Evolutionary conservation across 768 basidiomycete species (phyloP).

Genomic region (Stropharia rugosoannulata): DNA sequence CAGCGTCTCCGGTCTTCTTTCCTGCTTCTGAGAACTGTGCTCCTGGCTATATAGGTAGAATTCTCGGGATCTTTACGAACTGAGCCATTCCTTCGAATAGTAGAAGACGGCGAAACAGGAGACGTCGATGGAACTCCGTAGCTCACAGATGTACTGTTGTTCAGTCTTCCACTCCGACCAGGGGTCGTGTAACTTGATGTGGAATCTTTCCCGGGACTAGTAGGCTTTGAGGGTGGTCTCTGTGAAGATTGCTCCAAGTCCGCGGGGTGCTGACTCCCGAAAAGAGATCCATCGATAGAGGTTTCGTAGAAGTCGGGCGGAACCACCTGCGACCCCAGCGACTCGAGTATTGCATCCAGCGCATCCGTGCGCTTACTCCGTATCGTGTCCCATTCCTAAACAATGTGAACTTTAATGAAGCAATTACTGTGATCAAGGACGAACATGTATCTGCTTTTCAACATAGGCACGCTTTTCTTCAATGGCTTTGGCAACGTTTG

Average conservation of each 20-base stretch:
- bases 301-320: conserved; percentile 76
- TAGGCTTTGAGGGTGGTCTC: background rate
- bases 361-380: conserved; percentile 60
- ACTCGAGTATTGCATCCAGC: conserved; percentile 70
- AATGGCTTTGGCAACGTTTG: conserved; percentile 70
- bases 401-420: background rate
- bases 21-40: conserved; percentile 20
- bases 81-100: conserved; percentile 24
- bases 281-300: conserved; percentile 70
- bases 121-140: conserved; percentile 18
- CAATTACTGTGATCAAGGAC: conserved; percentile 14
- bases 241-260: conserved; percentile 33
- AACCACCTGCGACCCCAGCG: conserved; percentile 69
- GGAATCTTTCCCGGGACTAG: conserved; percentile 10
- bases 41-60: conserved; percentile 14
- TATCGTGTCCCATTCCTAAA: conserved; percentile 69
- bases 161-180: background rate
- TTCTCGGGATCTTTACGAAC: conserved; percentile 3
- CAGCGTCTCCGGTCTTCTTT: conserved; percentile 54
- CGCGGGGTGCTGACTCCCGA: conserved; percentile 69
- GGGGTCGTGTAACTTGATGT: background rate
- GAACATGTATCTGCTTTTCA: conserved; percentile 60
- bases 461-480: conserved; percentile 67
- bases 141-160: background rate
- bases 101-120: conserved; percentile 30